Evolutionary conservation across 176 grass and related monocot genomes (phyloP).

Genomic region (Oryza brachyantha): DNA sequence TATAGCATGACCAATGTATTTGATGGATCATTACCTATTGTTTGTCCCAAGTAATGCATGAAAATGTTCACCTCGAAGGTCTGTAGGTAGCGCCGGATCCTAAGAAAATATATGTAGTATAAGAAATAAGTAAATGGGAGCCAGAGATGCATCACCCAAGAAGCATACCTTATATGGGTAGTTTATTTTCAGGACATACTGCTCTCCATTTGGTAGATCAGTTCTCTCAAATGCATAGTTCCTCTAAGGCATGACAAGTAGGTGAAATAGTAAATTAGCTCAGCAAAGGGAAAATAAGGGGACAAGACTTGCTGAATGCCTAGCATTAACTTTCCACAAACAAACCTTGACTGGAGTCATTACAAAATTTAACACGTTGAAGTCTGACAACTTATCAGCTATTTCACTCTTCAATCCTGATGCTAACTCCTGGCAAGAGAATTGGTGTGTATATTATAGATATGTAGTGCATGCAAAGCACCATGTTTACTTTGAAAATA

Average conservation of each 20-base stretch:
- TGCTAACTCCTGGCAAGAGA: slow-evolving; percentile 68
- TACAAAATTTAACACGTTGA: slow-evolving; percentile 85
- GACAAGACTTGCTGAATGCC: background rate
- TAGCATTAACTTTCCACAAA: slow-evolving; percentile 6
- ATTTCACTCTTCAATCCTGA: slow-evolving; percentile 87
- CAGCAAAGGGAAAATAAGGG: slow-evolving; percentile 4
- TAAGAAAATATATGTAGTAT: slow-evolving; percentile 33
- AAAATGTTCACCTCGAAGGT: slow-evolving; percentile 81
- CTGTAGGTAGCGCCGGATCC: slow-evolving; percentile 68
- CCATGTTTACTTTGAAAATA: slow-evolving; percentile 21
- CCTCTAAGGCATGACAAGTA: slow-evolving; percentile 52
- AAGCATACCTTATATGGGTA: slow-evolving; percentile 80
- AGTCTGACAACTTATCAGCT: slow-evolving; percentile 69
- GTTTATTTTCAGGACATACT: slow-evolving; percentile 96
- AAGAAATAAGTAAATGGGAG: background rate
- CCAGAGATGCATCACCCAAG: slow-evolving; percentile 12
- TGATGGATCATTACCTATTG: slow-evolving; percentile 64
- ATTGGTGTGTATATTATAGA: slow-evolving; percentile 16
- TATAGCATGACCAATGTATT: background rate
- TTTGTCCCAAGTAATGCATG: slow-evolving; percentile 82
- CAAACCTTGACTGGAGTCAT: slow-evolving; percentile 92
- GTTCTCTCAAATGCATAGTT: slow-evolving; percentile 96
- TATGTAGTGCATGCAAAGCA: slow-evolving; percentile 9
- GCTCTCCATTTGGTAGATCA: slow-evolving; percentile 77
- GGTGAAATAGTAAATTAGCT: slow-evolving; percentile 2